Base-by-base conservation (phyloP, 2,329 filamentous ascomycete species). In the Emergomyces pasteurianus region DNA sequence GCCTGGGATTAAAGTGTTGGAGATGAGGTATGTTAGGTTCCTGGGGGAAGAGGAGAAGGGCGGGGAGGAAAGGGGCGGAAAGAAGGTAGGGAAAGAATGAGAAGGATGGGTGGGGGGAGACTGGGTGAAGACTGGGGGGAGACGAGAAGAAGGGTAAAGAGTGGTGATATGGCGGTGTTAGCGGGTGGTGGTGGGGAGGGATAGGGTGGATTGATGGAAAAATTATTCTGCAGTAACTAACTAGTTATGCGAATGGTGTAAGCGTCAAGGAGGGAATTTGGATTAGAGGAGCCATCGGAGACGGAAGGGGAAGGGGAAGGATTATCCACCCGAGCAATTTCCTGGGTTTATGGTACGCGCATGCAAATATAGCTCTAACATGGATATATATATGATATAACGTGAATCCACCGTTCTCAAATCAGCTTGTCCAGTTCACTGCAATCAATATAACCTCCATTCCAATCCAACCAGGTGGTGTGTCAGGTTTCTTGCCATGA, bases 21-120 rank as follows among this genome's bases (percentile, higher is more conserved):
- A 77, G 65, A 74, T 81, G 74, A 73, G 72, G 58, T 77, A 79
- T 72, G 75, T 77, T 60, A 72, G 66, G 61, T 76, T 79, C 55
- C 59, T 36, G 34, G 31, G 34, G 10, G 34, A 56, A 16, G 53
- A 16, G 5, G 7, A 16, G 6, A 14, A 26, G 14, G 14, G 9
- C 2, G 23, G 2, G 23, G 18, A 56, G 46, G 40, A 43, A 8
- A n/a, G 3, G 16, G 4, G 8, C 1, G 40, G 1, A 9, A 16
- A 42, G 2, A n/a, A 9, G 42, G n/a, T 2, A 21, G 12, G 4
- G 54, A 31, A 31, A 31, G 31, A 8, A 28, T 28, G 49, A 16
- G n/a, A 53, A 53, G 23, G 23, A 53, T 5, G n/a, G 49, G 23
- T 12, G 14, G 54, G 14, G 18, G 23, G 23, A n/a, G 36, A n/a